phyloP scores from a whole-genome alignment of 306 rosid genomes.

The Quercus berberidifolia region DNA sequence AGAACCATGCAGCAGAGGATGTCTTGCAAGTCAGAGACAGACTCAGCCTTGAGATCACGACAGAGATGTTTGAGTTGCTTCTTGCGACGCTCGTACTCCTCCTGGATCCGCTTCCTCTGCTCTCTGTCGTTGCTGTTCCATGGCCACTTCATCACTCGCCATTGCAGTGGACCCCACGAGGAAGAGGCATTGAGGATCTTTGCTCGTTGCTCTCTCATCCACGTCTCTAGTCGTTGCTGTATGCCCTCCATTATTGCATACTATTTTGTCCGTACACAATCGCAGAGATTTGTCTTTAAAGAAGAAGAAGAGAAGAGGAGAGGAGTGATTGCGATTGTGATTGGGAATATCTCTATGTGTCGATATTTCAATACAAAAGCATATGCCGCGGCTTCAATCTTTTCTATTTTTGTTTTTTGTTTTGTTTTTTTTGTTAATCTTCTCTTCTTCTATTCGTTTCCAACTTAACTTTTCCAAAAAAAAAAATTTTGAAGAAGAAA shows the following conservation, averaged over 20 bases:
- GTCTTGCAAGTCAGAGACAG: constrained; percentile 82
- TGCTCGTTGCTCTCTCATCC: constrained; percentile 77
- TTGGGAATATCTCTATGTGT: too few species aligned
- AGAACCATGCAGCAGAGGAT: constrained; percentile 93
- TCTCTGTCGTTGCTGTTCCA: constrained; percentile 46
- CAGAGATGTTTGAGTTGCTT: constrained; percentile 74
- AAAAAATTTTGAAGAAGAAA: too few species aligned
- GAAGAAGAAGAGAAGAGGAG: too few species aligned
- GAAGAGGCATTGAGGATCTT: constrained; percentile 72
- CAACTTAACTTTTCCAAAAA: too few species aligned
- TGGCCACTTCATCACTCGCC: constrained; percentile 94
- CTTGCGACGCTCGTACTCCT: constrained; percentile 64
- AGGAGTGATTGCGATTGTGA: too few species aligned
- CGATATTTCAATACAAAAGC: too few species aligned
- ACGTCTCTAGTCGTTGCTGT: constrained; percentile 84
- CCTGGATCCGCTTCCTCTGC: constrained; percentile 70
- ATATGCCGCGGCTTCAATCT: too few species aligned
- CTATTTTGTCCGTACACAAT: too few species aligned
- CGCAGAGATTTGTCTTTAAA: too few species aligned
- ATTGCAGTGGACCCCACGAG: constrained; percentile 85
- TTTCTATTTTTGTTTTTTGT: too few species aligned
- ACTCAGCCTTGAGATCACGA: constrained; percentile 63
- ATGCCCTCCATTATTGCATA: constrained; percentile 52
- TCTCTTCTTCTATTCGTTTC: too few species aligned
- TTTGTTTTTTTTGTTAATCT: too few species aligned